Evolutionary conservation across 2,329 filamentous ascomycete genomes (phyloP).

Genomic region (Fusarium sp.): DNA sequence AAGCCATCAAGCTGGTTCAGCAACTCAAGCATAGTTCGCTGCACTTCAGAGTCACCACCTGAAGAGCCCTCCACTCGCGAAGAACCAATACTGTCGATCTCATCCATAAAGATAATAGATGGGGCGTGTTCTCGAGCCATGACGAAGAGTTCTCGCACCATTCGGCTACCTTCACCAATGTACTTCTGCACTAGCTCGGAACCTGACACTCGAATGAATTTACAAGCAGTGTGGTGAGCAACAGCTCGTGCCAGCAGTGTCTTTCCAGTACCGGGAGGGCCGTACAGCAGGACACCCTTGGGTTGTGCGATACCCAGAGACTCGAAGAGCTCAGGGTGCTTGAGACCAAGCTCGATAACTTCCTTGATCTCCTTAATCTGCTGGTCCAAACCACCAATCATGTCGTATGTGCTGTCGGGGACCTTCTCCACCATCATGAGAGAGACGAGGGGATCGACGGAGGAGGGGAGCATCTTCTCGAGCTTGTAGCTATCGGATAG

Average conservation of each 20-base stretch:
- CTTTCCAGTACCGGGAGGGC: conserved; percentile 96
- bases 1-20: conserved; percentile 99
- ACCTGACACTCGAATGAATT: conserved; percentile 97
- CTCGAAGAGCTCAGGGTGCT: conserved; percentile 98
- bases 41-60: conserved; percentile 96
- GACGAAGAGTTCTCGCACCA: conserved; percentile 99
- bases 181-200: conserved; percentile 99
- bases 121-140: conserved; percentile 99
- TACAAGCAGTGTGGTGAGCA: conserved; percentile 98
- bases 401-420: conserved; percentile 99
- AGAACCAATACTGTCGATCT: conserved; percentile 98
- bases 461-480: conserved; percentile 98
- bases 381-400: conserved; percentile 98
- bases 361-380: conserved; percentile 99
- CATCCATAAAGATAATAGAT: conserved; percentile 99
- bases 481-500: conserved; percentile 98
- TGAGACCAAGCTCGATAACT: conserved; percentile 97
- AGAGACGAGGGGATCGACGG: conserved; percentile 96
- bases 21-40: conserved; percentile 98
- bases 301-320: conserved; percentile 98
- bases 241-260: conserved; percentile 95
- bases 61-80: conserved; percentile 96
- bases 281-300: conserved; percentile 97
- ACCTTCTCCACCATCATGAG: conserved; percentile 99
- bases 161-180: conserved; percentile 96